Evolutionary conservation across 768 basidiomycete species (phyloP).

Genomic region (Leucosporidium scottii): DNA sequence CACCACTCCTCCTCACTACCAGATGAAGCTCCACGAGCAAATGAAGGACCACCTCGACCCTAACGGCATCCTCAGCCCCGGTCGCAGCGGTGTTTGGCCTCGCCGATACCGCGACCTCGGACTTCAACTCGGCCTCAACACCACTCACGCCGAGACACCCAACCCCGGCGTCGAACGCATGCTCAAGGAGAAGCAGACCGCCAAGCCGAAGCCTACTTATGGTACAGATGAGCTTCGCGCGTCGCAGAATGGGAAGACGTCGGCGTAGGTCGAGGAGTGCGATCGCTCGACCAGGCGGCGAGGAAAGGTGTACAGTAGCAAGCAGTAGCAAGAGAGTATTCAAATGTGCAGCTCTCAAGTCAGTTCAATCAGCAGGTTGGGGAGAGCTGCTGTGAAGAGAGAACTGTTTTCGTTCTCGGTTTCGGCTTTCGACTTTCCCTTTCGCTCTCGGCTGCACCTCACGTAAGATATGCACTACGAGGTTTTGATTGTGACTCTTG

Average conservation of each 20-base stretch:
- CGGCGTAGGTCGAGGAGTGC: too few relatives aligned
- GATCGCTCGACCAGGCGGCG: too few relatives aligned
- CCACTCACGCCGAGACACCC: not conserved
- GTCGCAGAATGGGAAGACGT: not conserved
- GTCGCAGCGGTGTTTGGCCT: conserved; percentile 12
- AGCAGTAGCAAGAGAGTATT: too few relatives aligned
- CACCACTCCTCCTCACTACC: not conserved
- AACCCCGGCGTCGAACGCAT: not conserved
- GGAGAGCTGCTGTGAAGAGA: too few relatives aligned
- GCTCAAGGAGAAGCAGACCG: not conserved
- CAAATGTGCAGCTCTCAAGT: too few relatives aligned
- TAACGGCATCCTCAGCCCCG: conserved; percentile 14
- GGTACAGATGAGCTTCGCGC: not conserved
- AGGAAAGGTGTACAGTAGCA: too few relatives aligned
- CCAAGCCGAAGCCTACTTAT: not conserved
- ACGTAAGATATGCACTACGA: too few relatives aligned
- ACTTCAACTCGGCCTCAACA: not conserved
- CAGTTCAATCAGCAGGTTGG: too few relatives aligned
- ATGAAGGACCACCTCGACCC: conserved; percentile 20
- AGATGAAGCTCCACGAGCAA: conserved; percentile 8
- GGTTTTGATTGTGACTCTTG: too few relatives aligned
- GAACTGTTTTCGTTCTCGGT: too few relatives aligned
- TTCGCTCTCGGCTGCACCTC: too few relatives aligned
- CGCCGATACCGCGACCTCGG: conserved; percentile 8
- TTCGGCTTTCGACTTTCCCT: too few relatives aligned